phyloP scores from a whole-genome alignment of 148 eudicot species.

The Chenopodium berlandieri region DNA sequence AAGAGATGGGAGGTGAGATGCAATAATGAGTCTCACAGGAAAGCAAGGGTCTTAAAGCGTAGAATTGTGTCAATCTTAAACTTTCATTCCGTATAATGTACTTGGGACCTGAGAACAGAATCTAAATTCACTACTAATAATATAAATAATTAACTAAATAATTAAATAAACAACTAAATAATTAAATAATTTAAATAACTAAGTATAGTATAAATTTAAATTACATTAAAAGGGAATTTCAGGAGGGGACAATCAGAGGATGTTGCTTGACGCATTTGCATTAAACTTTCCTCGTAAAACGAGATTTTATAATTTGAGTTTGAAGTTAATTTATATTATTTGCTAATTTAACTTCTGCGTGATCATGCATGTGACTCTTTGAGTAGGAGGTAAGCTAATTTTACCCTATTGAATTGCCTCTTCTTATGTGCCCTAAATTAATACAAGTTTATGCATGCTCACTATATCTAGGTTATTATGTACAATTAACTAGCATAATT shows the following conservation, averaged over 20 bases:
- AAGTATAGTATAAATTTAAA: too few relatives aligned
- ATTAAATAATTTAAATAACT: background rate
- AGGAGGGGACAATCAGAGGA: slow-evolving; percentile 34
- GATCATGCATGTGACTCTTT: slow-evolving; percentile 27
- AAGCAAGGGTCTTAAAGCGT: slow-evolving; percentile 21
- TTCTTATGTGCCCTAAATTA: background rate
- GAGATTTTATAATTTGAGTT: background rate
- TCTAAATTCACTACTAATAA: background rate
- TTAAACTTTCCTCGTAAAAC: slow-evolving; percentile 34
- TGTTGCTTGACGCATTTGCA: slow-evolving; percentile 55
- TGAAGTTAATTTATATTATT: slow-evolving; percentile 1
- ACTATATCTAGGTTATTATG: background rate
- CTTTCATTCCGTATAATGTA: slow-evolving; percentile 1
- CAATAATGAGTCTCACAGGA: slow-evolving; percentile 4
- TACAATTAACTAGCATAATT: background rate
- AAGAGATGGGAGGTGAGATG: background rate
- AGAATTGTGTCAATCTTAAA: slow-evolving; percentile 22
- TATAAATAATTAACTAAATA: background rate
- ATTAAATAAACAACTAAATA: slow-evolving; percentile 9
- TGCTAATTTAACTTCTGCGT: background rate
- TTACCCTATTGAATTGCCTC: background rate
- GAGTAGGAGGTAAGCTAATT: slow-evolving; percentile 28
- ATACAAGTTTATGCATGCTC: background rate
- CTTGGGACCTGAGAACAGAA: slow-evolving; percentile 6
- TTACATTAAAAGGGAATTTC: background rate